These are phyloP conservation scores for Ganoderma leucocontextum DNA, from an alignment of 1,284 basidiomycete genomes.

Conservation along the genomic window DNA sequence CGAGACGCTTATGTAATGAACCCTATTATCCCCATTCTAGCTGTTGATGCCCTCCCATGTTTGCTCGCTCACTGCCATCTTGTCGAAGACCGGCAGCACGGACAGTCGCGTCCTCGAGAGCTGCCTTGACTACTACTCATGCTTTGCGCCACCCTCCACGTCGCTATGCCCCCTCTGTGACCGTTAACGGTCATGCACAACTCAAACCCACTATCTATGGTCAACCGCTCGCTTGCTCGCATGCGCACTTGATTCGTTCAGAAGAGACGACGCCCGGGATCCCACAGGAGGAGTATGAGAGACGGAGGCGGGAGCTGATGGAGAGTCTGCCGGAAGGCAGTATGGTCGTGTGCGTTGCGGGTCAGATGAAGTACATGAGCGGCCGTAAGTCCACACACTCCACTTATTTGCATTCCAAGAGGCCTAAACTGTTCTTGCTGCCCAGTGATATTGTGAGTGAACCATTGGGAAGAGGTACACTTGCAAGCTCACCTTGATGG, in stretches of 20 bases:
- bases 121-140: background rate
- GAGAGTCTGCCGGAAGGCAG: constrained; percentile 79
- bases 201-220: constrained; percentile 42
- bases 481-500: background rate
- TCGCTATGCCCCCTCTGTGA: constrained; percentile 27
- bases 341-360: constrained; percentile 83
- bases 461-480: background rate
- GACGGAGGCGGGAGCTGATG: constrained; percentile 80
- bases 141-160: constrained; percentile 4
- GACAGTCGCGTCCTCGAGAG: constrained; percentile 24
- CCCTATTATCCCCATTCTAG: constrained; percentile 10
- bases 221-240: constrained; percentile 41
- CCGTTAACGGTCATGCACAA: constrained; percentile 28
- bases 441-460: constrained; percentile 60
- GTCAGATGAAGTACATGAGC: constrained; percentile 88
- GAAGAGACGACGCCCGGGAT: constrained; percentile 90
- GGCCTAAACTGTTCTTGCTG: constrained; percentile 4
- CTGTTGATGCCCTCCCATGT: constrained; percentile 19
- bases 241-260: constrained; percentile 41
- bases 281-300: constrained; percentile 82
- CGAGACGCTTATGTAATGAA: constrained; percentile 22
- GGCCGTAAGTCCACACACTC: constrained; percentile 65
- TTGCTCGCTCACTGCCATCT: constrained; percentile 28
- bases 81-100: constrained; percentile 27
- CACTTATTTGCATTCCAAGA: background rate